Percentiles rank a stretch among this genome's conserved stretches.
phyloP scores from a whole-genome alignment of 768 basidiomycete genomes.

The Kwoniella newhampshirensis region DNA sequence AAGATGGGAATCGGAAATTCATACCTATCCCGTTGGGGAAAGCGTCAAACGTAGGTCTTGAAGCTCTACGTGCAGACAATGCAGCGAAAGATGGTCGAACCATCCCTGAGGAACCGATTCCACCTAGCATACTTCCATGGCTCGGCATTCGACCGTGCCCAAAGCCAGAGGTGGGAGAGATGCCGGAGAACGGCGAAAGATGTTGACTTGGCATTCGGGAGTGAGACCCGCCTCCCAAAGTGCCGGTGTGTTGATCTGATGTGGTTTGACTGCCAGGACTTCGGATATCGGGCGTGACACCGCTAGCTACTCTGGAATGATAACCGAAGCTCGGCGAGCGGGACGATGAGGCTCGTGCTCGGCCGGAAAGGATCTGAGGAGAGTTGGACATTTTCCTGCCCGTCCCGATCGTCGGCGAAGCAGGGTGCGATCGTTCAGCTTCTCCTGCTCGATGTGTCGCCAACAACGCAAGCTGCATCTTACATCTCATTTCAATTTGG shows the following conservation, averaged over 20 bases:
- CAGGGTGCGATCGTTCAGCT: slow-evolving; percentile 21
- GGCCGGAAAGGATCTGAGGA: slow-evolving; percentile 14
- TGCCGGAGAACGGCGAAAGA: slow-evolving; percentile 10
- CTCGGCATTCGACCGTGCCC: slow-evolving; percentile 22
- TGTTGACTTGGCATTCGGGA: slow-evolving; percentile 27
- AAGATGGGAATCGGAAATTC: slow-evolving; percentile 38
- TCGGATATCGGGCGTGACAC: not conserved
- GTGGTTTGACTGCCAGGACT: too few species aligned
- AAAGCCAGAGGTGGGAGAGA: not conserved
- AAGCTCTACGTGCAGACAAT: slow-evolving; percentile 29
- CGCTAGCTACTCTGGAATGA: slow-evolving; percentile 3
- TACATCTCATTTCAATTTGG: slow-evolving; percentile 26
- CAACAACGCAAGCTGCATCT: slow-evolving; percentile 22
- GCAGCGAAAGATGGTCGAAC: slow-evolving; percentile 36
- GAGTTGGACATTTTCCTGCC: slow-evolving; percentile 17
- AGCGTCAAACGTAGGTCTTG: slow-evolving; percentile 25
- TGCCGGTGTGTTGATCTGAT: too few species aligned
- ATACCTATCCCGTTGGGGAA: slow-evolving; percentile 14
- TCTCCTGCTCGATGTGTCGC: slow-evolving; percentile 10
- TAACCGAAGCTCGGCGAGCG: slow-evolving; percentile 2
- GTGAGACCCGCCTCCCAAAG: not conserved
- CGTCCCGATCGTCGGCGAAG: slow-evolving; percentile 14
- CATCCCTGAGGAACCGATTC: slow-evolving; percentile 2
- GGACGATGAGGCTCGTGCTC: slow-evolving; percentile 16
- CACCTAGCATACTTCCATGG: not conserved